These are phyloP conservation scores for Trichoderma citrinoviride DNA, from an alignment of 2,329 filamentous ascomycete genomes.

Conservation along the genomic window DNA sequence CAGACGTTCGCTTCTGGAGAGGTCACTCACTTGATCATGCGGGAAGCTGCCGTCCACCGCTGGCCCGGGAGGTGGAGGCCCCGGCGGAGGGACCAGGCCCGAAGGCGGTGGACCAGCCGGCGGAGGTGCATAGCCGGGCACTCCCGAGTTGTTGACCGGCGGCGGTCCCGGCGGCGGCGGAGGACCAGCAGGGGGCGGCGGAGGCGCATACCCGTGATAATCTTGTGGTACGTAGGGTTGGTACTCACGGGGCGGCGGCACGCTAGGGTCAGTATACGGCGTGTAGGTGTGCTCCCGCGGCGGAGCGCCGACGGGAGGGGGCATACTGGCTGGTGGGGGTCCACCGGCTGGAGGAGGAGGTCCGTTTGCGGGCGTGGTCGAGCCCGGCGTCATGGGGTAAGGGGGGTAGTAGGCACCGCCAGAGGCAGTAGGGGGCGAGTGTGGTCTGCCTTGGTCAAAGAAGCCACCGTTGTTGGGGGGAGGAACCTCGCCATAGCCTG, in stretches of 20 bases:
- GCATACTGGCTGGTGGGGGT: slow-evolving; percentile 22
- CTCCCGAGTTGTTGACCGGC: slow-evolving; percentile 6
- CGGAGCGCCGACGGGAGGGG: not conserved
- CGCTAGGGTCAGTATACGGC: too few species aligned
- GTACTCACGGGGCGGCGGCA: slow-evolving; percentile 33
- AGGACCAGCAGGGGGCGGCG: slow-evolving; percentile 38
- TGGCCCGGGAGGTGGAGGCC: slow-evolving; percentile 33
- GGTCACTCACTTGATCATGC: slow-evolving; percentile 47
- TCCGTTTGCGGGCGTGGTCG: slow-evolving; percentile 26
- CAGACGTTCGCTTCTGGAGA: slow-evolving; percentile 32
- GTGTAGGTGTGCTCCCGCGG: not conserved
- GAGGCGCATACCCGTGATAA: slow-evolving; percentile 42
- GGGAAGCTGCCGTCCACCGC: slow-evolving; percentile 35
- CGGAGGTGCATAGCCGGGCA: slow-evolving; percentile 20
- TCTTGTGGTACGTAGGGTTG: slow-evolving; percentile 44
- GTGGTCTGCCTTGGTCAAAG: slow-evolving; percentile 37
- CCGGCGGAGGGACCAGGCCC: slow-evolving; percentile 32
- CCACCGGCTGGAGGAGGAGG: slow-evolving; percentile 30
- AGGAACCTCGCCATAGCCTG: slow-evolving; percentile 6
- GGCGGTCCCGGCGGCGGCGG: slow-evolving; percentile 21
- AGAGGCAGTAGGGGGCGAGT: slow-evolving; percentile 50
- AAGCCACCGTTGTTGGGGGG: slow-evolving; percentile 31
- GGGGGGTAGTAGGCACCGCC: slow-evolving; percentile 51
- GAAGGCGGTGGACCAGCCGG: slow-evolving; percentile 34
- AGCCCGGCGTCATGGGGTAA: slow-evolving; percentile 35